phyloP scores from a whole-genome alignment of 1,139 yeast species.

The Scheffersomyces parashehatae region DNA sequence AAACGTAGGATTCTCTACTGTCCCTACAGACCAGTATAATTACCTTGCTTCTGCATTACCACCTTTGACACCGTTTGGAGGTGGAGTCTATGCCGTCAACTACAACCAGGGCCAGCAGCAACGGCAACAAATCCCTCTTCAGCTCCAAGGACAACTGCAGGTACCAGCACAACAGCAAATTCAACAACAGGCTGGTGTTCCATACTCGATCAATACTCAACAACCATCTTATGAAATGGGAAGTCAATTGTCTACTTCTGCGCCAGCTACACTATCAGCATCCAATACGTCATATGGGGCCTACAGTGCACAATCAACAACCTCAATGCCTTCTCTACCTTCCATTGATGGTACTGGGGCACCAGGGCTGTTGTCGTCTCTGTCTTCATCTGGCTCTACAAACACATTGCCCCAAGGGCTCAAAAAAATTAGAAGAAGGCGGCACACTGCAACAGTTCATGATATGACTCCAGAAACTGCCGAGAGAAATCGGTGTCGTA shows the following conservation, averaged over 20 bases:
- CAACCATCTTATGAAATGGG: background rate
- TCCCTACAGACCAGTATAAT: slow-evolving; percentile 5
- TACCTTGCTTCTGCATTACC: slow-evolving; percentile 6
- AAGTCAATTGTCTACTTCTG: background rate
- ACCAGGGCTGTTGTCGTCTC: background rate
- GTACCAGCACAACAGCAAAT: background rate
- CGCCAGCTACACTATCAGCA: background rate
- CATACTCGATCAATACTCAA: background rate
- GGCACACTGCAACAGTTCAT: slow-evolving; percentile 19
- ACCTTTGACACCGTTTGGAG: slow-evolving; percentile 3
- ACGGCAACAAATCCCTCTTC: background rate
- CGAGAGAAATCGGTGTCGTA: slow-evolving; percentile 50
- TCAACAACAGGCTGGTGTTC: background rate
- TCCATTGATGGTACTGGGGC: background rate
- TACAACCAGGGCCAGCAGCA: background rate
- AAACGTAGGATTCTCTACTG: too few species aligned
- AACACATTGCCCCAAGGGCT: background rate
- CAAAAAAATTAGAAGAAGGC: slow-evolving; percentile 12
- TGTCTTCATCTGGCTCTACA: background rate
- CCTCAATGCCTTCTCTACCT: background rate
- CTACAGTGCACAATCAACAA: background rate
- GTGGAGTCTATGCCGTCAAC: background rate
- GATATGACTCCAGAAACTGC: slow-evolving; percentile 38
- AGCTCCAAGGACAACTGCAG: too few species aligned
- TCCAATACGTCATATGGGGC: background rate